A percentile compares a stretch with the other conserved stretches of the same genome.
phyloP scores from a whole-genome alignment of 2,329 filamentous ascomycete genomes.

The Trichoderma hamatum region DNA sequence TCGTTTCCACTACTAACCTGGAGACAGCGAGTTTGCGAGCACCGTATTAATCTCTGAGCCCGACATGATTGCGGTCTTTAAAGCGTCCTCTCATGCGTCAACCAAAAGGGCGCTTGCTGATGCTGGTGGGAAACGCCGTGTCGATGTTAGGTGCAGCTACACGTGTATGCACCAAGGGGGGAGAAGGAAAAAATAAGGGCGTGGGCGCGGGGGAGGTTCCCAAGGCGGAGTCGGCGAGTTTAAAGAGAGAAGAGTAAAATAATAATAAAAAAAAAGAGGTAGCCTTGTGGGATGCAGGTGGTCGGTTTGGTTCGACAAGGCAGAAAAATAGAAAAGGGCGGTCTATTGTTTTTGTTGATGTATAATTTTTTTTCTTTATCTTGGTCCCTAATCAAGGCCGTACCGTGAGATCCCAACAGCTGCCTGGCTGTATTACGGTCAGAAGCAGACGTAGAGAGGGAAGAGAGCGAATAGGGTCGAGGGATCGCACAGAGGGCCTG shows the following conservation, averaged over 20 bases:
- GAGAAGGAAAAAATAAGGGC: slow-evolving; percentile 32
- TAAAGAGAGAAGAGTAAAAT: background rate
- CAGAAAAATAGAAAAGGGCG: slow-evolving; percentile 25
- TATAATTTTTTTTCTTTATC: slow-evolving; percentile 7
- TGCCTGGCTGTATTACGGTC: slow-evolving; percentile 28
- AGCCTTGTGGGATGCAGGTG: slow-evolving; percentile 23
- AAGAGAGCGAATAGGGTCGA: slow-evolving; percentile 28
- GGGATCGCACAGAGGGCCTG: slow-evolving; percentile 25
- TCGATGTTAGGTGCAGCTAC: slow-evolving; percentile 29
- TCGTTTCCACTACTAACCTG: slow-evolving; percentile 64
- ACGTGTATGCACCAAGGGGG: slow-evolving; percentile 35
- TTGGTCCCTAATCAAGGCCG: slow-evolving; percentile 10
- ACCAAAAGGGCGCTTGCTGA: slow-evolving; percentile 29
- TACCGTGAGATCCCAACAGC: slow-evolving; percentile 26
- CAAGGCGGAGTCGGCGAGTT: slow-evolving; percentile 25
- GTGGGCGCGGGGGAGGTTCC: slow-evolving; percentile 27
- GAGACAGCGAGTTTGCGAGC: slow-evolving; percentile 93
- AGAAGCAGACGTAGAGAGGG: slow-evolving; percentile 12
- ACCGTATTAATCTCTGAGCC: slow-evolving; percentile 96
- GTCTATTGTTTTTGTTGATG: slow-evolving; percentile 24
- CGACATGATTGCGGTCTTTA: slow-evolving; percentile 58
- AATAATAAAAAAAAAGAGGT: slow-evolving; percentile 4
- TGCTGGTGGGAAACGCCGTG: slow-evolving; percentile 32
- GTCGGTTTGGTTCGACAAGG: slow-evolving; percentile 17
- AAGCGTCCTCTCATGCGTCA: slow-evolving; percentile 45